Base-by-base conservation (phyloP, 139 green algal species). In the Micromonas commoda region DNA sequence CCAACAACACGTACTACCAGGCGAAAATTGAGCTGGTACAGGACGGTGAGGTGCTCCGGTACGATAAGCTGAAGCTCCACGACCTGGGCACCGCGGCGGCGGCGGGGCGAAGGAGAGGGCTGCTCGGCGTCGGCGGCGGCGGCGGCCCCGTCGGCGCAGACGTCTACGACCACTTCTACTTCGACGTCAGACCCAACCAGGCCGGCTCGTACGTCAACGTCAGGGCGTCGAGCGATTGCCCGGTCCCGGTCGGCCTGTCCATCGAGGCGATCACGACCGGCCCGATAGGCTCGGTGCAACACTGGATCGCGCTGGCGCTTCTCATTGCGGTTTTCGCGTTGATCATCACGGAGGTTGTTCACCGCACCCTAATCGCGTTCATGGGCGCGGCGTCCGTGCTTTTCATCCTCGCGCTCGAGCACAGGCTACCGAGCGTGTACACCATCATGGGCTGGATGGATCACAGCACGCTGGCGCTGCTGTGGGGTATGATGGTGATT, bases 401-500 rank as follows among this genome's bases (percentile, higher is more conserved):
- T 64, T 63, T 69, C 38, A 80, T 90, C 53, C 77, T 90, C 65
- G 79, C 87, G 68, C 77, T 78, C 37, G 39, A 73, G 31, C 77
- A 88, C 71, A 71, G 80, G 76, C 61, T 78, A 0, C 84, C 84
- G 3, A 73, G 24, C 38, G 52, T 88, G 29, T 68, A 54, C 1
- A 79, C 68, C 24, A 82, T 87, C 60, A 26, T 83, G 1, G 34
- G 68, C 32, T 90, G 83, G 71, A 80, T 90, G 61, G 82, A 90
- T 38, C 81, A 85, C 69, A 74, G 70, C n/a, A 86, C 86, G 5
- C 77, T 90, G 26, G 82, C 79, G 26, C 82, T 90, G 54, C 80
- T 90, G 34, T 90, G 85, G 70, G 85, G 85, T 26, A 89, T 89
- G 85, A 90, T 90, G 86, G 78, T 90, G 29, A 85, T 90, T 0